These are phyloP conservation scores for Botrytis fragariae DNA, from an alignment of 2,329 filamentous ascomycete genomes.

Conservation along the genomic window DNA sequence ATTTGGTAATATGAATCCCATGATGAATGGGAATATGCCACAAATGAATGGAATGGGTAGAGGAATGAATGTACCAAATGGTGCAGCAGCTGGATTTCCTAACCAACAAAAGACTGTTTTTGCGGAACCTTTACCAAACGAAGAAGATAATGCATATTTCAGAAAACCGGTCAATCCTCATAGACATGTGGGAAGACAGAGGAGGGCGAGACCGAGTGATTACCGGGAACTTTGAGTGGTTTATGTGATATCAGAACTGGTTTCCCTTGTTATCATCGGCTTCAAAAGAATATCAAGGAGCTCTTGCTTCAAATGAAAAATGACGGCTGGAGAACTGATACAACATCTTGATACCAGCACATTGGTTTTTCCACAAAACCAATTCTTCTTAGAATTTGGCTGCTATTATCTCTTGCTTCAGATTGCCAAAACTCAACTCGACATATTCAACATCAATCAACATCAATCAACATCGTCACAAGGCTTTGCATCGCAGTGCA, in stretches of 20 bases:
- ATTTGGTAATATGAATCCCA: constrained; percentile 28
- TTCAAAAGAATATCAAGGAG: background rate
- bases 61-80: constrained; percentile 39
- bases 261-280: background rate
- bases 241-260: background rate
- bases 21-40: constrained; percentile 37
- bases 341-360: background rate
- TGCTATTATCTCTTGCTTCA: background rate
- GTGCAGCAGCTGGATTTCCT: constrained; percentile 44
- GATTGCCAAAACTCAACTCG: background rate
- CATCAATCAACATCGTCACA: background rate
- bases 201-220: constrained; percentile 81
- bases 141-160: constrained; percentile 90
- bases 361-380: background rate
- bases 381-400: background rate
- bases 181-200: constrained; percentile 78
- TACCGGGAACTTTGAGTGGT: constrained; percentile 60
- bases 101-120: constrained; percentile 54
- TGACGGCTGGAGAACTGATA: background rate
- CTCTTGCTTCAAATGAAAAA: too few species aligned
- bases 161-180: constrained; percentile 94
- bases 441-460: background rate
- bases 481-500: background rate
- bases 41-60: constrained; percentile 38
- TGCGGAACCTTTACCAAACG: constrained; percentile 54